phyloP scores from a whole-genome alignment of 352 stramenopile genomes.

The Phytophthora nicotianae region DNA sequence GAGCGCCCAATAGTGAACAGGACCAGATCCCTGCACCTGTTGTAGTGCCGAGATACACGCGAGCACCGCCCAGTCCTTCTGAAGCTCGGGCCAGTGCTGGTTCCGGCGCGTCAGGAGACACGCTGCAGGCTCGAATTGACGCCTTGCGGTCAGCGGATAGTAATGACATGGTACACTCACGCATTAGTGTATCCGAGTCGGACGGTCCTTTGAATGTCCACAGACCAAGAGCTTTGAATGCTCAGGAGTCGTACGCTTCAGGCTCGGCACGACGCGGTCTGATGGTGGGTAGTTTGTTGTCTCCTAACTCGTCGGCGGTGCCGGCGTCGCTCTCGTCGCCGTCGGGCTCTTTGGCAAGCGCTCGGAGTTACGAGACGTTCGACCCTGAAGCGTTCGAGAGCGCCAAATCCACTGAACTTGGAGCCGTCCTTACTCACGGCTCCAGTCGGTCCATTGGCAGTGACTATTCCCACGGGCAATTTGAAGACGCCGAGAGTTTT shows the following conservation, averaged over 20 bases:
- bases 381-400: slow-evolving; percentile 47
- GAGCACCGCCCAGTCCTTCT: slow-evolving; percentile 27
- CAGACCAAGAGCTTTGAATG: slow-evolving; percentile 16
- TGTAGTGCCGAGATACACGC: slow-evolving; percentile 37
- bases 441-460: slow-evolving; percentile 40
- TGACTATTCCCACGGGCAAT: slow-evolving; percentile 48
- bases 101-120: slow-evolving; percentile 25
- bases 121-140: slow-evolving; percentile 68
- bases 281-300: slow-evolving; percentile 46
- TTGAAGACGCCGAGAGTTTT: slow-evolving; percentile 47
- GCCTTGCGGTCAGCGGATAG: slow-evolving; percentile 52
- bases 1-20: slow-evolving; percentile 10
- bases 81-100: slow-evolving; percentile 22
- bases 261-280: slow-evolving; percentile 31
- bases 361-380: slow-evolving; percentile 36
- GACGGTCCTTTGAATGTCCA: slow-evolving; percentile 17
- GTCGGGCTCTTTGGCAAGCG: slow-evolving; percentile 21
- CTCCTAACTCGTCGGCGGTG: slow-evolving; percentile 35
- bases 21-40: slow-evolving; percentile 23
- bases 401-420: slow-evolving; percentile 31
- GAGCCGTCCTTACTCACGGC: slow-evolving; percentile 9
- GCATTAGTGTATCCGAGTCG: slow-evolving; percentile 56
- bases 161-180: slow-evolving; percentile 53
- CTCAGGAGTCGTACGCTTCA: slow-evolving; percentile 34
- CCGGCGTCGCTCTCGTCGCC: slow-evolving; percentile 27